These are phyloP conservation scores for Climacium dendroides DNA, from an alignment of 225 moss, liverwort and hornwort genomes.

Conservation along the genomic window DNA sequence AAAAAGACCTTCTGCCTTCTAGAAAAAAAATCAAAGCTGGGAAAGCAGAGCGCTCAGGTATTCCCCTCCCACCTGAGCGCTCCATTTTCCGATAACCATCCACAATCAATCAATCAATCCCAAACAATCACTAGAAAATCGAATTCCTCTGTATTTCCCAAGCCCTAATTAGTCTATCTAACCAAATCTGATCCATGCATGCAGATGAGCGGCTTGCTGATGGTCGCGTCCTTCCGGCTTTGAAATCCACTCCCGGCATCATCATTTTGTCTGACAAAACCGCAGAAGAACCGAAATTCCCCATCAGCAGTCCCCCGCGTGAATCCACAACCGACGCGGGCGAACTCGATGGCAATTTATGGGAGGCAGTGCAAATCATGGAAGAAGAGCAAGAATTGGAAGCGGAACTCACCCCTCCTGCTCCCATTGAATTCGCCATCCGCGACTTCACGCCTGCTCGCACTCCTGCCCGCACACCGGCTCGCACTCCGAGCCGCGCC, in stretches of 20 bases:
- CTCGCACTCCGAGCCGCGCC: conserved; percentile 9
- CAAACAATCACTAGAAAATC: background rate
- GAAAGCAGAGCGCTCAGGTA: conserved; percentile 17
- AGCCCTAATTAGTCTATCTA: background rate
- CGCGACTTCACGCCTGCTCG: conserved; percentile 15
- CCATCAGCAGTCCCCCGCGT: background rate
- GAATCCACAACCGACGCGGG: background rate
- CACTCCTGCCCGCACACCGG: conserved; percentile 13
- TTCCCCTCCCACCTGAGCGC: conserved; percentile 17
- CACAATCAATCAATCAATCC: background rate
- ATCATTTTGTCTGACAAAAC: conserved; percentile 7
- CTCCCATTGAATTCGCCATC: conserved; percentile 10
- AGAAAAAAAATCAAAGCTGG: background rate
- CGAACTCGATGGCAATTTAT: conserved; percentile 13
- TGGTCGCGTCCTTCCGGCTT: conserved; percentile 6
- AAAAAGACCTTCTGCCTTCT: conserved; percentile 1
- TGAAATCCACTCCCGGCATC: conserved; percentile 18
- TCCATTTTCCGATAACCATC: background rate
- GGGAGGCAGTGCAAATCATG: conserved; percentile 34
- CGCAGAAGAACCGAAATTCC: background rate
- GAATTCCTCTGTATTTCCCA: too few relatives aligned
- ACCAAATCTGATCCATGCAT: background rate
- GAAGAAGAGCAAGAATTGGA: conserved; percentile 23
- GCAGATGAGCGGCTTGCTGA: conserved; percentile 18
- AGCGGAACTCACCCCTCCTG: conserved; percentile 11